Conservation (phyloP, 768 basidiomycete species). For the Mycena latifolia region DNA sequence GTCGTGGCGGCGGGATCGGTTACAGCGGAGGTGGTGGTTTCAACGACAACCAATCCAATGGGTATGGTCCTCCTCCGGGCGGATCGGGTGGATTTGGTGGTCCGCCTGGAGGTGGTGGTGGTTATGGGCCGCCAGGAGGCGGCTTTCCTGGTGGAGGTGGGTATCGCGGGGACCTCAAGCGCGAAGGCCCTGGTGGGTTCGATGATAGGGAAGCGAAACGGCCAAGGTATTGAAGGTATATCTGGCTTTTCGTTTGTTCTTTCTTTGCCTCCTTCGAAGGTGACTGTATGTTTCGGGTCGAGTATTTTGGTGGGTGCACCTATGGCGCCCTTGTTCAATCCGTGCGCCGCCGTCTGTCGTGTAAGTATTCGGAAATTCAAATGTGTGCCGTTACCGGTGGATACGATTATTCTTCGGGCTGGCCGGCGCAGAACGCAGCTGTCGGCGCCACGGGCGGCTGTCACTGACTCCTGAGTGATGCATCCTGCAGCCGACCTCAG, state of each 20-base stretch:
- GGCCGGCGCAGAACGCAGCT: not conserved
- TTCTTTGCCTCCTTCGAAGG: slow-evolving; percentile 37
- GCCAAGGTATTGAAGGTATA: slow-evolving; percentile 76
- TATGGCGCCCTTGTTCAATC: slow-evolving; percentile 10
- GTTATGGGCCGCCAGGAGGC: slow-evolving; percentile 60
- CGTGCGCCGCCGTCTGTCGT: slow-evolving; percentile 19
- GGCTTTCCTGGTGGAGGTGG: slow-evolving; percentile 61
- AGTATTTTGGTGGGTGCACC: slow-evolving; percentile 28
- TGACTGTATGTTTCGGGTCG: slow-evolving; percentile 33
- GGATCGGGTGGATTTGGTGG: slow-evolving; percentile 55
- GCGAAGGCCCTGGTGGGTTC: slow-evolving; percentile 80
- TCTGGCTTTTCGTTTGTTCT: slow-evolving; percentile 46
- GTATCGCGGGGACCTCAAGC: slow-evolving; percentile 81
- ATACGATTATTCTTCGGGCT: not conserved
- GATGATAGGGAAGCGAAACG: slow-evolving; percentile 89
- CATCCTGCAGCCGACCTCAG: too few relatives aligned
- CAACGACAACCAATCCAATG: slow-evolving; percentile 64
- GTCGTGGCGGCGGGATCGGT: slow-evolving; percentile 81
- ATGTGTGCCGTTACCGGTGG: not conserved
- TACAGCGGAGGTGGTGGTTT: slow-evolving; percentile 64
- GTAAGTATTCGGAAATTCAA: slow-evolving; percentile 32
- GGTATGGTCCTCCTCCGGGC: slow-evolving; percentile 63
- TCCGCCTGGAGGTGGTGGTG: slow-evolving; percentile 54
- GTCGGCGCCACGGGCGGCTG: too few relatives aligned
- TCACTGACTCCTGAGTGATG: too few relatives aligned